These are phyloP conservation scores for Aureobasidium sp. DNA, from an alignment of 2,329 filamentous ascomycete species.

Conservation along the genomic window DNA sequence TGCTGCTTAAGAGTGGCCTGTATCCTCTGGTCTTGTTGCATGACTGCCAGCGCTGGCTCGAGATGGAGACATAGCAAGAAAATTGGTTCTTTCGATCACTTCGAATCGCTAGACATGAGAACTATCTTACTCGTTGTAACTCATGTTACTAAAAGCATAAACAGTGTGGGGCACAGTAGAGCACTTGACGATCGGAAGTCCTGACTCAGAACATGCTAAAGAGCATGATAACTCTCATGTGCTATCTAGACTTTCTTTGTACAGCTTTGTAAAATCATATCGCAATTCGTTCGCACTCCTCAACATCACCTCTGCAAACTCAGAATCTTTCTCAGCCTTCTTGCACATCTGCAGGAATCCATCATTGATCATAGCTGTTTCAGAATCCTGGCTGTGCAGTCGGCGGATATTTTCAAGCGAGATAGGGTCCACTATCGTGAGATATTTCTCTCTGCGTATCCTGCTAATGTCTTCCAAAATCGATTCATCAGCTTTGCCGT, in stretches of 20 bases:
- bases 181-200: too few species aligned
- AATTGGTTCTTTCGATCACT: too few species aligned
- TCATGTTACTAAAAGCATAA: too few species aligned
- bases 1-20: too few species aligned
- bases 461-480: not conserved
- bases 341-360: not conserved
- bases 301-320: not conserved
- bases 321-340: not conserved
- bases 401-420: not conserved
- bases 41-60: too few species aligned
- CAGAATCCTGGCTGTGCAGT: not conserved
- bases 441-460: not conserved
- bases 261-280: not conserved
- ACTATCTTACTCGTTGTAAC: too few species aligned
- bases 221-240: too few species aligned
- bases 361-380: not conserved
- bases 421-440: not conserved
- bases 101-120: too few species aligned
- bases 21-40: too few species aligned
- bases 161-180: too few species aligned
- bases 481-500: not conserved
- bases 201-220: too few species aligned
- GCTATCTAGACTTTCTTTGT: not conserved
- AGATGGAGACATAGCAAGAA: too few species aligned
- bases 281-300: not conserved